Percentiles rank a stretch among this genome's conserved stretches.
Evolutionary conservation across 2,329 filamentous ascomycete genomes (phyloP).

Genomic region (Hypomyces rosellus): DNA sequence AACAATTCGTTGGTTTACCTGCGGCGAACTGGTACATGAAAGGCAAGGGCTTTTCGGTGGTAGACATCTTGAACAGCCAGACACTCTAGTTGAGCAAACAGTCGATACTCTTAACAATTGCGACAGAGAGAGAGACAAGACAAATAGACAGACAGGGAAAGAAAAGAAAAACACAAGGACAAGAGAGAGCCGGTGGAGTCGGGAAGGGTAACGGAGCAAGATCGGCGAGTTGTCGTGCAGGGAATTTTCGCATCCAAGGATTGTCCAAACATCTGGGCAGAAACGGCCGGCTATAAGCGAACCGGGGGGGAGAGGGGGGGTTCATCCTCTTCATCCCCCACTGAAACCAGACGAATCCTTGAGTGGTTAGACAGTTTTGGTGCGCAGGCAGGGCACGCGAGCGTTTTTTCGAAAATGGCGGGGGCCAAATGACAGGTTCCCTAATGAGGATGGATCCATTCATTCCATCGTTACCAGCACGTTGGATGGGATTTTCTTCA

Average conservation of each 20-base stretch:
- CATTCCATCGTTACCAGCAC: too few relatives aligned
- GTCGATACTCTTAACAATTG: constrained; percentile 14
- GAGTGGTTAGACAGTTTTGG: not conserved
- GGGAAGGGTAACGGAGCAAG: constrained; percentile 6
- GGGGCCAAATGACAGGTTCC: too few relatives aligned
- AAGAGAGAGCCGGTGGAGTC: not conserved
- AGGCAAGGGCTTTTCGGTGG: constrained; percentile 66
- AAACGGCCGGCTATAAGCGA: constrained; percentile 11
- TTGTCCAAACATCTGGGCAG: not conserved
- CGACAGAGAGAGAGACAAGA: constrained; percentile 10
- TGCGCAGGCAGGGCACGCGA: too few relatives aligned
- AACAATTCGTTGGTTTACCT: constrained; percentile 43
- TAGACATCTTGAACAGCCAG: constrained; percentile 47
- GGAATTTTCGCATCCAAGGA: constrained; percentile 6
- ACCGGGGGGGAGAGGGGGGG: not conserved
- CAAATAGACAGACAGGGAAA: constrained; percentile 1
- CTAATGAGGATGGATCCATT: too few relatives aligned
- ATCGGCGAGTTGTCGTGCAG: constrained; percentile 9
- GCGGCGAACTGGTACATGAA: constrained; percentile 95
- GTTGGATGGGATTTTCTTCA: too few relatives aligned
- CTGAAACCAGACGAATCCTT: constrained; percentile 2
- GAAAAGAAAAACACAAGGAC: not conserved
- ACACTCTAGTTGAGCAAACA: constrained; percentile 1
- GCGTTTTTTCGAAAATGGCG: too few relatives aligned
- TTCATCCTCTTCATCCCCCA: not conserved